A percentile compares a stretch with the other conserved stretches of the same genome.
These are phyloP conservation scores for Cladosporium halotolerans DNA, from an alignment of 2,329 filamentous ascomycete species.

Conservation along the genomic window DNA sequence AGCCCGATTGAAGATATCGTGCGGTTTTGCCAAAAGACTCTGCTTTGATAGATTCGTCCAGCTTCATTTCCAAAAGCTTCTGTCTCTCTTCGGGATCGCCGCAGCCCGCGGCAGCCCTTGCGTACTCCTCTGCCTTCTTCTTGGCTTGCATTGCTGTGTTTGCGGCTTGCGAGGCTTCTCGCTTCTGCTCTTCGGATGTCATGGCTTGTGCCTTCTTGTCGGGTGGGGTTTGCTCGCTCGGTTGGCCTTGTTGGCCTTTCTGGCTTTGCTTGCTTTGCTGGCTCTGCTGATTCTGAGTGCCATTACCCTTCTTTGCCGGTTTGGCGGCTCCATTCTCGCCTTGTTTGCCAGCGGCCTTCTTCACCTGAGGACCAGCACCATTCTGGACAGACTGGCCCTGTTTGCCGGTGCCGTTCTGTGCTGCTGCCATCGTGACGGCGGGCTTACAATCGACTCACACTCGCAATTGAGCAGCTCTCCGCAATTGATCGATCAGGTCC, in stretches of 20 bases:
- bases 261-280: neutral
- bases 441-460: no score
- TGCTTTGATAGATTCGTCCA: constrained; percentile 25
- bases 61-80: constrained; percentile 26
- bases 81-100: constrained; percentile 28
- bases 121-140: constrained; percentile 24
- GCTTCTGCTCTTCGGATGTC: neutral
- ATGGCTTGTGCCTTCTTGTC: constrained; percentile 15
- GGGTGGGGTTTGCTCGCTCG: neutral
- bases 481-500: no score
- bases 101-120: constrained; percentile 23
- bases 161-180: constrained; percentile 25
- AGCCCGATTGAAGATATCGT: constrained; percentile 24
- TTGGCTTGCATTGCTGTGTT: constrained; percentile 20
- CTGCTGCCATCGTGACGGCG: no score
- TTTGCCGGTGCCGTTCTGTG: no score
- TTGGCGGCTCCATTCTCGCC: neutral
- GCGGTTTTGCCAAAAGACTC: constrained; percentile 30
- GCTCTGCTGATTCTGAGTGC: neutral
- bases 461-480: no score
- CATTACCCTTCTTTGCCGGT: neutral
- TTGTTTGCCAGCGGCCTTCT: neutral
- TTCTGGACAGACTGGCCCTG: neutral
- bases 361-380: neutral
- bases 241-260: neutral